Evolutionary conservation across 345 rosid genomes (phyloP).

Genomic region (Eutrema yunnanense): DNA sequence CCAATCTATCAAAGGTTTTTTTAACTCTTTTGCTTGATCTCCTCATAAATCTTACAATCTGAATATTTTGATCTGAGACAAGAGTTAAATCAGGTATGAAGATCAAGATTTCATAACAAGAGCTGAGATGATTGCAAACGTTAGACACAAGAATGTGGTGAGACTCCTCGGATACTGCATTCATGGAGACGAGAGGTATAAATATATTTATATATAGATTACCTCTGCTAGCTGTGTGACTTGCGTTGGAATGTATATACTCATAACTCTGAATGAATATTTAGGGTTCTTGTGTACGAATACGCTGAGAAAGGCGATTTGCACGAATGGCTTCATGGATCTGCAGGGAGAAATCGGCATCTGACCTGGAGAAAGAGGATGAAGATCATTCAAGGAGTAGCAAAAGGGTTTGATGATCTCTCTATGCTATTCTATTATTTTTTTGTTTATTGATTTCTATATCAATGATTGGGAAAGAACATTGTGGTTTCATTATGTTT

Average conservation of each 20-base stretch:
- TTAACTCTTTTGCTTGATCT: neutral
- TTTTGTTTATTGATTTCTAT: neutral
- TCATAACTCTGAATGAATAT: neutral
- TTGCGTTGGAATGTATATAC: neutral
- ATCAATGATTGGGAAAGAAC: neutral
- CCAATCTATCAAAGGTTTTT: constrained; percentile 37
- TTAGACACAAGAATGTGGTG: constrained; percentile 61
- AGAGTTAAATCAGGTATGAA: constrained; percentile 29
- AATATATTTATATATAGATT: neutral
- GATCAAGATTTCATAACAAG: constrained; percentile 40
- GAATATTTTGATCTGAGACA: neutral
- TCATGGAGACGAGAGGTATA: constrained; percentile 56
- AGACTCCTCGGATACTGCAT: constrained; percentile 59
- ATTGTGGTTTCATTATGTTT: neutral
- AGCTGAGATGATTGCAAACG: constrained; percentile 46
- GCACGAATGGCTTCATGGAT: constrained; percentile 71
- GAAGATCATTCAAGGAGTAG: constrained; percentile 64
- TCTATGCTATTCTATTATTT: neutral
- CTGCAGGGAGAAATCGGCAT: constrained; percentile 36
- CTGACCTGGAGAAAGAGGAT: constrained; percentile 51
- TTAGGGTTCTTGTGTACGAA: constrained; percentile 65
- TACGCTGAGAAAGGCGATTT: constrained; percentile 66
- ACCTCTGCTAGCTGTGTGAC: neutral
- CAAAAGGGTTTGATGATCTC: constrained; percentile 49
- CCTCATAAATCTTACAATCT: neutral